Evolutionary conservation across 2,329 filamentous ascomycete species (phyloP), one percentile per base, ranked within the genome.

Genomic region (Apiospora hydei): DNA sequence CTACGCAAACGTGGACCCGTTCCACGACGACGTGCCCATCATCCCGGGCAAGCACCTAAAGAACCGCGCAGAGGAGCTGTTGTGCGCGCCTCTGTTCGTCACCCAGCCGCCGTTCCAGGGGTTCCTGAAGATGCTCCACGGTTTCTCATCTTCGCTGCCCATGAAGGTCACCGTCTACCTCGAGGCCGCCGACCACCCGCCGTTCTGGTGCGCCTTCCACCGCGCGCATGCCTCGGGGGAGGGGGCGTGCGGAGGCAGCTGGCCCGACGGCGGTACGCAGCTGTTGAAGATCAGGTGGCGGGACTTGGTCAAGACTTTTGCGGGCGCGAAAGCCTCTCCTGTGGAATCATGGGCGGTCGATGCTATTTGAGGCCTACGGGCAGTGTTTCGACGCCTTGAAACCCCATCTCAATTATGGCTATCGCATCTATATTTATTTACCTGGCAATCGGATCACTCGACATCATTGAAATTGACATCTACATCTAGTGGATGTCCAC

Each of bases 141-240:
- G 72, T n/a, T 49, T n/a, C 46, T 47, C 34, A 16, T 26, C 24
- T 26, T 61, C 73, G 1, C 67, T 46, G 10, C 68, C 77, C 11
- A 72, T 30, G 21, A 73, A 77, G 67, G 67, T 77, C 4, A 68
- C 70, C 0, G 49, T 78, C 1, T 73, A 68, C n/a, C 70, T 79
- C 67, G 73, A 76, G 7, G 73, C 72, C 38, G 30, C 67, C 2
- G 76, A 78, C 18, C 78, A 80, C 38, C 72, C 75, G 6, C 61
- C 47, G 3, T 78, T 80, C 70, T 80, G 78, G 78, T 79, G 78
- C 34, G 69, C 49, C 2, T 79, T 77, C 66, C 78, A 80, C 61
- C 76, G 76, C 11, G 51, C 61, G 4, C 71, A 74, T 38, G 67
- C 75, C 26, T 72, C 72, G 2, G 74, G 74, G 14, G 67, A 70